These are phyloP conservation scores for Nakaseomyces kungkrabaensis DNA, from an alignment of 1,139 yeast species.

Conservation along the genomic window DNA sequence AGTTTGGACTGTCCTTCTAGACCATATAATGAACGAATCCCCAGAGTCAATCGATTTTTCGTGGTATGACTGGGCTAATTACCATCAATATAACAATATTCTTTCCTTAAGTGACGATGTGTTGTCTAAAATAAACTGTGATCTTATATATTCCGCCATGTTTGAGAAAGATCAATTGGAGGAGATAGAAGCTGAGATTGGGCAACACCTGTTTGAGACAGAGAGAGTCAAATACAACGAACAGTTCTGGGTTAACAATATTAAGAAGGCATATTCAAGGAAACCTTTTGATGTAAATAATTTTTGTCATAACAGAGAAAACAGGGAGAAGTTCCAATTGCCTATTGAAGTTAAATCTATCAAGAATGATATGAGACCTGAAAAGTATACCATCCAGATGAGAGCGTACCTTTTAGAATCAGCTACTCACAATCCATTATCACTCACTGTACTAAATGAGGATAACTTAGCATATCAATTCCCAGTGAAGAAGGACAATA, in stretches of 20 bases:
- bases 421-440: conserved; percentile 14
- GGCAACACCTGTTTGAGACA: conserved; percentile 8
- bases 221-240: conserved; percentile 12
- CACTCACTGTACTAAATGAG: conserved; percentile 17
- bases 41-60: conserved; percentile 10
- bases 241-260: conserved; percentile 10
- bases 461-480: conserved; percentile 13
- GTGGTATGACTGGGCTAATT: conserved; percentile 26
- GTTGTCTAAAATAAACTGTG: conserved; percentile 10
- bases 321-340: conserved; percentile 7
- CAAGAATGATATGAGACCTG: conserved; percentile 19
- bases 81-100: conserved; percentile 16
- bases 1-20: conserved; percentile 18
- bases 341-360: conserved; percentile 13
- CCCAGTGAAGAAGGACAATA: conserved; percentile 9
- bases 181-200: conserved; percentile 10
- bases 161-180: conserved; percentile 9
- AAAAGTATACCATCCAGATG: conserved; percentile 21
- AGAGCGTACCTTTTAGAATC: conserved; percentile 15
- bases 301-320: background rate
- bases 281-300: conserved; percentile 4
- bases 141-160: conserved; percentile 10
- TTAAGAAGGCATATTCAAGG: conserved; percentile 2
- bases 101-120: conserved; percentile 6
- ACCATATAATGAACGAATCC: conserved; percentile 6